Evolutionary conservation across 2,329 filamentous ascomycete genomes (phyloP).

Genomic region (Venturia asperata): DNA sequence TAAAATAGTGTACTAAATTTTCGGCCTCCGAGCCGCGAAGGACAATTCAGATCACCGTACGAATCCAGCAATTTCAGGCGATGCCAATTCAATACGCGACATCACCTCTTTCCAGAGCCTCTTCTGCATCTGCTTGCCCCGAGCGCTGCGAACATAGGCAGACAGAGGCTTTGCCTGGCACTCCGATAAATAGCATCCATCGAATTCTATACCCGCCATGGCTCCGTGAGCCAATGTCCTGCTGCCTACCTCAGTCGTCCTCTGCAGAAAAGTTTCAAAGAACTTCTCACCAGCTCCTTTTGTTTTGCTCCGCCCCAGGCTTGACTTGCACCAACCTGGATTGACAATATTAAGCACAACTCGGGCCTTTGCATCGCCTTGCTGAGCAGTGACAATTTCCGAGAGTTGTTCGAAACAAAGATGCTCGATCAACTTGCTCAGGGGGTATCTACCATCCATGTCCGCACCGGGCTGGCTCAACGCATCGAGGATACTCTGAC

Average conservation of each 20-base stretch:
- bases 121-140: not conserved
- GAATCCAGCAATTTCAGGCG: not conserved
- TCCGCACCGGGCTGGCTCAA: not conserved
- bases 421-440: conserved; percentile 13
- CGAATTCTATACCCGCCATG: conserved; percentile 1
- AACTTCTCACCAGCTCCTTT: not conserved
- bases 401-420: not conserved
- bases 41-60: not conserved
- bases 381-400: not conserved
- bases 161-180: not conserved
- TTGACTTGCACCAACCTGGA: conserved; percentile 15
- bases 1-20: no score
- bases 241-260: conserved; percentile 18
- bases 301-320: not conserved
- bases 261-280: not conserved
- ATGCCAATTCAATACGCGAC: not conserved
- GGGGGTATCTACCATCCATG: not conserved
- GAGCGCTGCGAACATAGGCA: not conserved
- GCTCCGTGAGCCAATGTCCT: conserved; percentile 20
- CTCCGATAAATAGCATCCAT: conserved; percentile 17
- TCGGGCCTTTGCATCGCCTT: not conserved
- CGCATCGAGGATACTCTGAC: no score
- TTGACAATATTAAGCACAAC: conserved; percentile 18
- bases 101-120: not conserved
- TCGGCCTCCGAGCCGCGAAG: no score